Evolutionary conservation across 1,284 basidiomycete genomes (phyloP), one percentile per base, ranked within the genome.

Genomic region (Apiotrichum siamense): DNA sequence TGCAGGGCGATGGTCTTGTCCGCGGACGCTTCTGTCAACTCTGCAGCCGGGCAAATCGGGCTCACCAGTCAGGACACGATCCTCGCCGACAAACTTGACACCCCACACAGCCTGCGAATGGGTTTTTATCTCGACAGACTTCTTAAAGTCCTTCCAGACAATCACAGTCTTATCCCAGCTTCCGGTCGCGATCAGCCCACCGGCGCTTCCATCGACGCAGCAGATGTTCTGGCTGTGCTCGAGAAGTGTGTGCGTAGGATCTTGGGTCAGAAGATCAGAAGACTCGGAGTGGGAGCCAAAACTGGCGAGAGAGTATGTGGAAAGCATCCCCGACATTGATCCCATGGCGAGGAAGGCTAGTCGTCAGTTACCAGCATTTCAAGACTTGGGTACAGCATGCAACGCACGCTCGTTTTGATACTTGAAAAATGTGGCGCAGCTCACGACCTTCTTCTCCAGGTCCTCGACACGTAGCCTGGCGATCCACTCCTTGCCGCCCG

Each of bases 101-200:
- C 90, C 87, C 93, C 93, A 97, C 1, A 98, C 92, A 11, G 94
- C 87, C 70, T 92, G 87, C 52, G 85, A 77, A 67, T 98, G 96
- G 10, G 85, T 90, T 63, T 83, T 81, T 46, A 98, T 80, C 57
- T 87, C 86, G 59, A 88, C 82, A 3, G 79, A 78, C 55, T 85
- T 78, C 61, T 84, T 75, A 66, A 86, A 90, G 66, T 88, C 65
- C 69, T 83, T 85, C 96, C 96, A 99, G 0, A 99, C 83, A 73
- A 88, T 88, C 20, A 90, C 94, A 0, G 92, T 92, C 90, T 81
- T 86, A 75, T 98, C 96, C 94, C 94, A 98, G 53, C 90, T 94
- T 20, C 94, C 94, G n/a, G 90, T 93, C 50, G 94, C 83, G 54
- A 94, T 83, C 50, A 81, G 78, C 7, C 88, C 87, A 49, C 79